These are phyloP conservation scores for Boechera retrofracta DNA, from an alignment of 345 rosid species.

Conservation along the genomic window DNA sequence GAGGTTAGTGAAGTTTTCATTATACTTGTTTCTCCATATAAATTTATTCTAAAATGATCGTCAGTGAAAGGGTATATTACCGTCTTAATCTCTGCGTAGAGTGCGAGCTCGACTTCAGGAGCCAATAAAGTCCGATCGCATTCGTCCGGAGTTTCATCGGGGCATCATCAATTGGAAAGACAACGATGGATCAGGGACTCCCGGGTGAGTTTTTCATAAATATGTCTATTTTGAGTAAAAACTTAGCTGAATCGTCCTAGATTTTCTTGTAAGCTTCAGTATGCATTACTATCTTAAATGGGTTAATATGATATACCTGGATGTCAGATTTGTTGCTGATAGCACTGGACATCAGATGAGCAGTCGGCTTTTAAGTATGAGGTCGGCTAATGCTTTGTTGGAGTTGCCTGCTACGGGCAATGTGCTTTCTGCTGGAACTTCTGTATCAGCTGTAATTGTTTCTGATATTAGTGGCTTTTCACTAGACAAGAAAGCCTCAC, in stretches of 20 bases:
- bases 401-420: conserved; percentile 75
- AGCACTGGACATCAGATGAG: conserved; percentile 94
- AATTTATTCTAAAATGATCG: not conserved
- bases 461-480: conserved; percentile 57
- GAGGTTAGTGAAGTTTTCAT: conserved; percentile 60
- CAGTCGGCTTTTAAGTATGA: conserved; percentile 93
- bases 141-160: conserved; percentile 75
- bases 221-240: conserved; percentile 24
- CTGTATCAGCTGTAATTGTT: conserved; percentile 70
- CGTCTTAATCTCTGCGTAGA: conserved; percentile 48
- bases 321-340: conserved; percentile 84
- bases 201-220: conserved; percentile 63
- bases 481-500: conserved; percentile 32
- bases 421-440: conserved; percentile 73
- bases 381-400: conserved; percentile 85
- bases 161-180: conserved; percentile 73
- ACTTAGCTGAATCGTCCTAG: conserved; percentile 5
- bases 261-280: conserved; percentile 12
- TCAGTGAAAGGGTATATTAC: not conserved
- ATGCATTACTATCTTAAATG: conserved; percentile 13
- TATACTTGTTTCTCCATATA: conserved; percentile 5
- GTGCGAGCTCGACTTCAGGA: conserved; percentile 73
- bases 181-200: conserved; percentile 85
- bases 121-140: conserved; percentile 67
- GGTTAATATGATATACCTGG: conserved; percentile 30